These are phyloP conservation scores for Rostrohypoxylon terebratum DNA, from an alignment of 495 filamentous ascomycete genomes.

Conservation along the genomic window DNA sequence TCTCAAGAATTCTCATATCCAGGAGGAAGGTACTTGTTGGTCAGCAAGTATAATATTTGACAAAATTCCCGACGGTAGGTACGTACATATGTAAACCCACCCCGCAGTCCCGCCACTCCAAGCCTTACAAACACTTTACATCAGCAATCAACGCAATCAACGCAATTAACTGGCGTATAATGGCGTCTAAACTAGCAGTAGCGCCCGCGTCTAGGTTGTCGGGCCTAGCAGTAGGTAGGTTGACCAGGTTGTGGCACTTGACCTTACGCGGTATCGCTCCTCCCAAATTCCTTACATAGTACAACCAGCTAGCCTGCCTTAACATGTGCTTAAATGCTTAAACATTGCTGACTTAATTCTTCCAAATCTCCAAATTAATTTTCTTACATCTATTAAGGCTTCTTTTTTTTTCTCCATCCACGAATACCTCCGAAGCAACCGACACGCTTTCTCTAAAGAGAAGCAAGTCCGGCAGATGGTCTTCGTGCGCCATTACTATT, in stretches of 20 bases:
- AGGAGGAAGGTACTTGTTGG: slow-evolving; percentile 16
- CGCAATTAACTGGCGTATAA: slow-evolving; percentile 8
- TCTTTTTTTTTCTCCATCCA: no score
- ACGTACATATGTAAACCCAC: slow-evolving; percentile 14
- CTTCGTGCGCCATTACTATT: slow-evolving; percentile 6
- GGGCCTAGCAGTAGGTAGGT: no score
- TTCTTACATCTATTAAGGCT: not conserved
- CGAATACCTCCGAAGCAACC: slow-evolving; percentile 10
- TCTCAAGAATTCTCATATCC: no score
- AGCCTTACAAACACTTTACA: slow-evolving; percentile 44
- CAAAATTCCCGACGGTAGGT: slow-evolving; percentile 35
- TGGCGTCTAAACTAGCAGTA: slow-evolving; percentile 6
- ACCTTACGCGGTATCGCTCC: slow-evolving; percentile 24
- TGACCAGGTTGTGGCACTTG: slow-evolving; percentile 26
- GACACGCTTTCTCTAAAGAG: slow-evolving; percentile 35
- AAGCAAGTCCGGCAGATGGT: slow-evolving; percentile 30
- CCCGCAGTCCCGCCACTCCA: slow-evolving; percentile 23
- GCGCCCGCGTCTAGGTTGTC: slow-evolving; percentile 23
- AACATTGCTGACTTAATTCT: slow-evolving; percentile 45
- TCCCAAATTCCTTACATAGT: not conserved
- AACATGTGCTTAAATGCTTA: not conserved
- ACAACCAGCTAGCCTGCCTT: not conserved
- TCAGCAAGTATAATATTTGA: slow-evolving; percentile 16
- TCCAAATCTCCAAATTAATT: slow-evolving; percentile 42
- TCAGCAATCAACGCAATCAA: slow-evolving; percentile 23